Evolutionary conservation across 345 rosid species (phyloP).

Genomic region (Rhodamnia argentea): DNA sequence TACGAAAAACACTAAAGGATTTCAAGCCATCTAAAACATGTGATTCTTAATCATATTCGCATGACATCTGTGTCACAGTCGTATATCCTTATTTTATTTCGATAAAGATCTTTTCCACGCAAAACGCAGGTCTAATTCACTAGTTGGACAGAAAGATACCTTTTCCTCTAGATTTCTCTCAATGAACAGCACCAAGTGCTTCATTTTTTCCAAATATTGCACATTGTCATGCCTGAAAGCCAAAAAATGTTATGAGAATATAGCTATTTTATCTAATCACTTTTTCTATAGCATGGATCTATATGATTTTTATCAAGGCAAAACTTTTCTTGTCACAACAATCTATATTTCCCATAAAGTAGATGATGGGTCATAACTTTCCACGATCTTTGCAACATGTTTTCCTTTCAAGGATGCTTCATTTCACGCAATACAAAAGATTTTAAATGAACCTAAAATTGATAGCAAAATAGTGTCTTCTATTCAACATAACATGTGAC

Average conservation of each 20-base stretch:
- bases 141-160: constrained; percentile 23
- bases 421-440: neutral
- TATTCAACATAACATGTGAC: neutral
- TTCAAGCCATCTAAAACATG: neutral
- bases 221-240: constrained; percentile 87
- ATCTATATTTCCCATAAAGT: neutral
- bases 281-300: neutral
- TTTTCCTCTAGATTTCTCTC: constrained; percentile 74
- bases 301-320: neutral
- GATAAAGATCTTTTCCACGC: neutral
- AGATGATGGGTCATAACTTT: constrained; percentile 2
- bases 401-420: neutral
- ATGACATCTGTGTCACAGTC: neutral
- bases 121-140: neutral
- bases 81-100: neutral
- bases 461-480: neutral
- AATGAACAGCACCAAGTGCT: constrained; percentile 74
- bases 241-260: constrained; percentile 9
- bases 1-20: neutral
- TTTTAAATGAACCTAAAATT: neutral
- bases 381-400: neutral
- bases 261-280: neutral
- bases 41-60: neutral
- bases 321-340: neutral
- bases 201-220: constrained; percentile 80